Evolutionary conservation across 345 rosid species (phyloP), one percentile per base, ranked within the genome.

Genomic region (Ceriops zippeliana): DNA sequence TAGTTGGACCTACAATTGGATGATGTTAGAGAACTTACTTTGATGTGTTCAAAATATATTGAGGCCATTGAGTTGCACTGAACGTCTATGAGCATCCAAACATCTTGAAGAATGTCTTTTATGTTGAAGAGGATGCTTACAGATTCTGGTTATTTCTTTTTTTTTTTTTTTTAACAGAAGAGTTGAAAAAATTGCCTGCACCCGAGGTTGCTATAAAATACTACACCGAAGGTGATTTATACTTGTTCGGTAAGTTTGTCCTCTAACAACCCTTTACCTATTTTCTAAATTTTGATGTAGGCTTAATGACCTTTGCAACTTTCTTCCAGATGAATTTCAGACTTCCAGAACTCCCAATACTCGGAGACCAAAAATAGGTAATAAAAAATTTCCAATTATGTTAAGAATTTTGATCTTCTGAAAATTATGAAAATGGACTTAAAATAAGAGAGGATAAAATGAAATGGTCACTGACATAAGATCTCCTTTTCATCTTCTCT

Each of bases 341-440:
- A 95, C 97, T 51, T 81, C 89, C 24, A 87, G 97, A 82, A 75
- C 82, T 67, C 96, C 98, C 52, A 69, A 83, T 72, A 73, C 99
- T n/a, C 89, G 99, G 67, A 88, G 99, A 72, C 98, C 99, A 30
- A 80, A 78, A 79, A 95, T 95, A 79, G 93, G 99, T 91, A 65
- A 80, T 20, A 62, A 17, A 8, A 11, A 46, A 27, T 38, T 17
- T 49, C 46, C 7, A 37, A 56, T 32, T 58, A 6, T 26, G 65
- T 63, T 16, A 1, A 21, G 17, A 62, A 35, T 65, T 70, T 51
- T 35, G 35, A 47, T 28, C 58, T 58, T 46, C 13, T 42, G 56
- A 31, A 61, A 58, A 24, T 17, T 32, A 30, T 32, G 19, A 42
- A 42, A 13, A 42, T 42, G 16, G 16, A 42, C 13, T 42, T 42